A percentile compares a stretch with the other conserved stretches of the same genome.
Evolutionary conservation across 2,329 filamentous ascomycete genomes (phyloP).

Genomic region (Apiospora pterosperma): DNA sequence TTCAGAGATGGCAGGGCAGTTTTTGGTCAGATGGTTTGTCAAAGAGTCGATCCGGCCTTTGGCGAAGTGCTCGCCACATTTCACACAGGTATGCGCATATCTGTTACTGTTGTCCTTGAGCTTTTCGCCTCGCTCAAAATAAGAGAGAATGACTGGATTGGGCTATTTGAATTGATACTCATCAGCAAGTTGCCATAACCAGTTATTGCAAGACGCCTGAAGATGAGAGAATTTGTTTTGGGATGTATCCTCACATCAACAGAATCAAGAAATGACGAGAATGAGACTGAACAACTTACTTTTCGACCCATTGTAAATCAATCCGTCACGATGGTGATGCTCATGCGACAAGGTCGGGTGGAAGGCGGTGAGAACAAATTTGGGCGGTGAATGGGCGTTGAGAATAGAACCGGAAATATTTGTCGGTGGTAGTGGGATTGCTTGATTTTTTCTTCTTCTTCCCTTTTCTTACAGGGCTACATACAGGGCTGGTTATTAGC

Average conservation of each 20-base stretch:
- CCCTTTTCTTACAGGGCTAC: not conserved
- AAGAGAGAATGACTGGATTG: slow-evolving; percentile 68
- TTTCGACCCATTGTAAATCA: not conserved
- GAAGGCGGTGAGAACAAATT: not conserved
- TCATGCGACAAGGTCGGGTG: not conserved
- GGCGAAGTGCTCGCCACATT: slow-evolving; percentile 83
- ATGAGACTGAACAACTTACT: not conserved
- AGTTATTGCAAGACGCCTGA: too few species aligned
- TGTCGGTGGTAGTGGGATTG: not conserved
- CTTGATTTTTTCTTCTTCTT: not conserved
- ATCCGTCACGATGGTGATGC: not conserved
- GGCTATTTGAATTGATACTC: not conserved
- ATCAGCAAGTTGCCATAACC: not conserved
- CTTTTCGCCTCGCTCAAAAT: slow-evolving; percentile 84
- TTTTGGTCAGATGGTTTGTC: slow-evolving; percentile 78
- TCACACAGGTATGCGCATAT: slow-evolving; percentile 63
- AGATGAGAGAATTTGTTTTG: not conserved
- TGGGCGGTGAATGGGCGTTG: not conserved
- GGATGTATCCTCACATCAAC: not conserved
- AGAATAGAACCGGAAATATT: not conserved
- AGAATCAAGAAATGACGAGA: not conserved
- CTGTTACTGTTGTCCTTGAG: slow-evolving; percentile 86
- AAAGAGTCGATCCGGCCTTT: slow-evolving; percentile 85
- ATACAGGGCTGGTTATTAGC: not conserved
- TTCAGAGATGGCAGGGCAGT: slow-evolving; percentile 75